Evolutionary conservation across 495 filamentous ascomycete genomes (phyloP), one percentile per base, ranked within the genome.

Genomic region (Penicillium steckii): DNA sequence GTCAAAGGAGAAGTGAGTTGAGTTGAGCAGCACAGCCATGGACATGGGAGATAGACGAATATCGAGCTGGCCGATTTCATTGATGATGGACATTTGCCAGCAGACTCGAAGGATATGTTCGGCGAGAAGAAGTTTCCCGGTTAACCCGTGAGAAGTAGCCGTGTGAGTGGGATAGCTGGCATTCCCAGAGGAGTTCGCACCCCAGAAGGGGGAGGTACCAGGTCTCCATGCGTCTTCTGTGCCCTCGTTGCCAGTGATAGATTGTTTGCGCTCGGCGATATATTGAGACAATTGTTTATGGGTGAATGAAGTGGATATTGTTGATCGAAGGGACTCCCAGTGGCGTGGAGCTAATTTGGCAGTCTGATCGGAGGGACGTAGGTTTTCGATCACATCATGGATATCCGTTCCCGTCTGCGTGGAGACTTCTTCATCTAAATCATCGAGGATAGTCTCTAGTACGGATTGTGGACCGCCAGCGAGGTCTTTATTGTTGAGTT

Each of bases 31-130:
- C 29, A 76, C 41, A 7, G 55, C 52, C 15, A 73, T 41, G 4
- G 47, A 49, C 27, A 48, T 46, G 25, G 57, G 47, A 24, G 63
- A 58, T 12, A 79, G 40, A 10, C 46, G 60, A 13, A 79, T 64
- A 23, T 78, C 75, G 23, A 78, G 19, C 47, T 73, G 70, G 9
- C 77, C 77, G 30, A 70, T 29, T 46, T 77, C 71, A 22, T 64
- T 57, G n/a, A 35, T 35, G 13, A 72, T 43, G 7, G 57, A 67
- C 24, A 80, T 46, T 19, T 74, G 50, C 77, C 77, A 80, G 47
- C 65, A 71, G 17, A 73, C 67, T 10, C 72, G 65, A 42, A 78
- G 57, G 25, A 80, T 71, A 17, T 40, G 65, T 32, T 75, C 68
- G 27, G 67, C 65, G 9, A 77, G 44, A 1, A 62, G 33, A 0